Conservation (phyloP, 2,329 filamentous ascomycete genomes). For the Fusarium pseudograminearum region DNA sequence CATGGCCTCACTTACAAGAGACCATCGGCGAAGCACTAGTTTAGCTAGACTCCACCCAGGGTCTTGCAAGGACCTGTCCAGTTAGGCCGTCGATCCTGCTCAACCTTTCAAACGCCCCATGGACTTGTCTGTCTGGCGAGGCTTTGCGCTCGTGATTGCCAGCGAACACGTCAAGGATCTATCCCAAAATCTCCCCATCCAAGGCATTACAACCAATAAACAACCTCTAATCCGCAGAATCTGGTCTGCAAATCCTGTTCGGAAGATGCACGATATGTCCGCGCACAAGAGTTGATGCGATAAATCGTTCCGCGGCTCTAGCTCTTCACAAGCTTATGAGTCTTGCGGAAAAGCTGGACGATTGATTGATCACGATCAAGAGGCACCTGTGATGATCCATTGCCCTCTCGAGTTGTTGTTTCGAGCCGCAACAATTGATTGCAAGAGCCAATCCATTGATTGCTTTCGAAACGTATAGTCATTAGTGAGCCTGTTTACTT, state of each 20-base stretch:
- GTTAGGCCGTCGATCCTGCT: conserved; percentile 42
- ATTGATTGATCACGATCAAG: conserved; percentile 27
- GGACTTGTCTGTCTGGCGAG: conserved; percentile 40
- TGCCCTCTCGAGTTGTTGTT: neutral
- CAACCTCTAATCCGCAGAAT: conserved; percentile 16
- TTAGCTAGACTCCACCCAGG: conserved; percentile 24
- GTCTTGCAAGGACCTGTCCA: conserved; percentile 35
- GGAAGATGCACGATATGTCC: conserved; percentile 44
- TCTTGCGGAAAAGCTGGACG: conserved; percentile 13
- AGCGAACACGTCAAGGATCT: conserved; percentile 48
- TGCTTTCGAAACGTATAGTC: neutral
- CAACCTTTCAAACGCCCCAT: conserved; percentile 32
- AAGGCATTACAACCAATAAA: conserved; percentile 39
- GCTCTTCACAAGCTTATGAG: conserved; percentile 24
- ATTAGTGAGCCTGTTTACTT: neutral
- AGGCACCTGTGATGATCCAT: conserved; percentile 4
- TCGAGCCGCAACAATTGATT: conserved; percentile 1
- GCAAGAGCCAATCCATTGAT: neutral
- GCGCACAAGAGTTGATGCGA: conserved; percentile 40
- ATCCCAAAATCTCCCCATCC: conserved; percentile 30
- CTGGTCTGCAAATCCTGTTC: conserved; percentile 38
- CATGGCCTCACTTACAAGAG: conserved; percentile 35
- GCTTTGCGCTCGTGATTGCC: conserved; percentile 48
- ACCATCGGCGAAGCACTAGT: conserved; percentile 31
- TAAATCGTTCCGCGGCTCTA: conserved; percentile 38